Evolutionary conservation across 2,329 filamentous ascomycete species (phyloP), one percentile per base, ranked within the genome.

Genomic region (Volutella citrinella): DNA sequence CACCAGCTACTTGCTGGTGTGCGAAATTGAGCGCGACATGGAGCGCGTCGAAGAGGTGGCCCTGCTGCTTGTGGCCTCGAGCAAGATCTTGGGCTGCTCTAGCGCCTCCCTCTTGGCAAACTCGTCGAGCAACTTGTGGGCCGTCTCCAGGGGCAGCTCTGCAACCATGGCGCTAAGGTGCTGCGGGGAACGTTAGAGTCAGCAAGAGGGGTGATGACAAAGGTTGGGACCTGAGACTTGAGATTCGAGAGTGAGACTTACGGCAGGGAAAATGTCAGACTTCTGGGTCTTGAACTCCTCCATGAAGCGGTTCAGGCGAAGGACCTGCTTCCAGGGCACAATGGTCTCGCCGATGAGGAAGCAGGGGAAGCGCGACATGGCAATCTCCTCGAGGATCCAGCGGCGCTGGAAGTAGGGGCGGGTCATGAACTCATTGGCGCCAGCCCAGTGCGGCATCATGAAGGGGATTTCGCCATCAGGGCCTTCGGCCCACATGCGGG

Each of bases 301-400:
- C 43, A 59, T 55, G 13, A 55, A 46, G 5, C 55, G 56, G 27
- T 63, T 63, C 19, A 61, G 27, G 3, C 50, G 49, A 8, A 63
- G 46, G 12, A 63, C 33, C 38, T 63, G 59, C 29, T 49, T 57
- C 60, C 60, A 63, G 2, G 60, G 54, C 7, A 64, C 51, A 10
- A 63, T 59, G 24, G 51, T 48, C 32, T 63, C 58, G 19, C 59
- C 60, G 17, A 63, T 48, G 5, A 65, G 42, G 21, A 55, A 55
- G 3, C 48, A 38, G 12, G 51, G 51, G 20, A 62, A 58, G 4
- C 57, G 48, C 2, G 56, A 56, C 40, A 59, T 45, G 21, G 58
- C 46, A 22, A 64, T 50, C 40, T 63, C 60, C 27, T 60, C 60
- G 3, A 63, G 45, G 27, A 63, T 62, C 60, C 60, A 63, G 3